Evolutionary conservation across 176 grass and related monocot species (phyloP).

Genomic region (Ampelocalamus luodianensis): DNA sequence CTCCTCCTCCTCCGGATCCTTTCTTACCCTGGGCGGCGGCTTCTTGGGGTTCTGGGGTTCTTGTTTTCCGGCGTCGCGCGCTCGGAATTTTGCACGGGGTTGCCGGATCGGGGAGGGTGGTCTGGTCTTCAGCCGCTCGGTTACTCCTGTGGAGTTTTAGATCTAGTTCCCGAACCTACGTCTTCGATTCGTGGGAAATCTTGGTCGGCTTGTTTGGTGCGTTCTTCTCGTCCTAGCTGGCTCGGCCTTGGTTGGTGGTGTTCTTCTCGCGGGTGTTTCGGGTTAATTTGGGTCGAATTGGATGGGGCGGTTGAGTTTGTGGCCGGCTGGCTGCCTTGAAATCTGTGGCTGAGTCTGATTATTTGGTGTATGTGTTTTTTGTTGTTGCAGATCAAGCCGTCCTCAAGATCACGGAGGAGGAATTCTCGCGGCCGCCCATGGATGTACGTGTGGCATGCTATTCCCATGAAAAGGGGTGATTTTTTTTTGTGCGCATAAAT

Average conservation of each 20-base stretch:
- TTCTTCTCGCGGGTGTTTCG: neutral
- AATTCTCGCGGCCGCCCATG: constrained; percentile 69
- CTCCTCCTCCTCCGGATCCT: neutral
- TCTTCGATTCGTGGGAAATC: neutral
- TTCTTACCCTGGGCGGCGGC: neutral
- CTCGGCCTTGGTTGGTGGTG: neutral
- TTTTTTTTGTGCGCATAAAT: too few species aligned
- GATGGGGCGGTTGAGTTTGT: neutral
- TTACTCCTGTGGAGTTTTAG: neutral
- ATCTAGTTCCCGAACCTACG: neutral
- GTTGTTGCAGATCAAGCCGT: constrained; percentile 67
- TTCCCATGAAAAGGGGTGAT: too few species aligned
- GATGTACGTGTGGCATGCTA: constrained; percentile 46
- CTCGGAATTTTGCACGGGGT: neutral
- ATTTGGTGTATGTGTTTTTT: constrained; percentile 33
- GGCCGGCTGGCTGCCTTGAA: neutral
- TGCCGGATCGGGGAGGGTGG: neutral
- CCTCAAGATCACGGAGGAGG: constrained; percentile 92
- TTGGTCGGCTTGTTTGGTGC: neutral
- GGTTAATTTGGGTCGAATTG: neutral
- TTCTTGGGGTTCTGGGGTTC: neutral
- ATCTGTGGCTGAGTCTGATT: neutral
- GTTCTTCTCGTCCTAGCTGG: neutral
- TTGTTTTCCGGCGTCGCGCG: neutral
- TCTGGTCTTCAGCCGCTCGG: neutral